Percentiles rank a stretch among this genome's conserved stretches.
phyloP scores from a whole-genome alignment of 139 green algal genomes.

The Microglena sp. region DNA sequence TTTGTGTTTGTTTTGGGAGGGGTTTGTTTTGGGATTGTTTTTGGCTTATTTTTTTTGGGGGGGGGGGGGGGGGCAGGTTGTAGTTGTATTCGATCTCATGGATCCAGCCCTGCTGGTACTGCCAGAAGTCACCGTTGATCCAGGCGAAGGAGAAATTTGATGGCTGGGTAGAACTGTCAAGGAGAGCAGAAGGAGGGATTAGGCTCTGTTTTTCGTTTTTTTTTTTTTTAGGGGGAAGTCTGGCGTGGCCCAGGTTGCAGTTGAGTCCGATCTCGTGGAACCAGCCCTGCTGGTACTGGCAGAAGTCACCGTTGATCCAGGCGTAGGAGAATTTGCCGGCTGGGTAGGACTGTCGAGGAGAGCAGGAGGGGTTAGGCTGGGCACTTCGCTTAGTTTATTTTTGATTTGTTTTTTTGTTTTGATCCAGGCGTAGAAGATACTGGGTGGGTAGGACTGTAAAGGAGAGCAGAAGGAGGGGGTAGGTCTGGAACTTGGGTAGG shows the following conservation, averaged over 20 bases:
- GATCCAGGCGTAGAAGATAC: slow-evolving; percentile 14
- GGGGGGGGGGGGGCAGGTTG: slow-evolving; percentile 14
- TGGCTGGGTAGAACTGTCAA: background rate
- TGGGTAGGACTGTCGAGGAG: no score
- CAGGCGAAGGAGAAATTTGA: slow-evolving; percentile 9
- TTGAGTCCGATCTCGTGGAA: slow-evolving; percentile 29
- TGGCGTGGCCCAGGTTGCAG: slow-evolving; percentile 23
- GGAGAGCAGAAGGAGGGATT: no score
- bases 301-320: slow-evolving; percentile 21
- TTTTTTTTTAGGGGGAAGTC: no score
- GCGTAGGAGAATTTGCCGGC: slow-evolving; percentile 16
- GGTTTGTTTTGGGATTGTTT: no score
- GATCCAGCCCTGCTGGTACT: slow-evolving; percentile 8
- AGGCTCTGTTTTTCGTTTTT: no score
- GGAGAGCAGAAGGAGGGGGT: no score
- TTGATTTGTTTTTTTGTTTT: no score
- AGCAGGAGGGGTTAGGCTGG: background rate
- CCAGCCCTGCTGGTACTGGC: slow-evolving; percentile 21
- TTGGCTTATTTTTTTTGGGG: background rate
- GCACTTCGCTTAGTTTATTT: no score
- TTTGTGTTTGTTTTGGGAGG: no score
- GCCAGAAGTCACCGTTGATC: slow-evolving; percentile 15
- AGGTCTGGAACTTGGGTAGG: no score
- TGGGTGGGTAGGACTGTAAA: background rate
- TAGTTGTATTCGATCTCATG: slow-evolving; percentile 33